Evolutionary conservation across 1,284 basidiomycete genomes (phyloP).

Genomic region (Gastroboletus turbinatus): DNA sequence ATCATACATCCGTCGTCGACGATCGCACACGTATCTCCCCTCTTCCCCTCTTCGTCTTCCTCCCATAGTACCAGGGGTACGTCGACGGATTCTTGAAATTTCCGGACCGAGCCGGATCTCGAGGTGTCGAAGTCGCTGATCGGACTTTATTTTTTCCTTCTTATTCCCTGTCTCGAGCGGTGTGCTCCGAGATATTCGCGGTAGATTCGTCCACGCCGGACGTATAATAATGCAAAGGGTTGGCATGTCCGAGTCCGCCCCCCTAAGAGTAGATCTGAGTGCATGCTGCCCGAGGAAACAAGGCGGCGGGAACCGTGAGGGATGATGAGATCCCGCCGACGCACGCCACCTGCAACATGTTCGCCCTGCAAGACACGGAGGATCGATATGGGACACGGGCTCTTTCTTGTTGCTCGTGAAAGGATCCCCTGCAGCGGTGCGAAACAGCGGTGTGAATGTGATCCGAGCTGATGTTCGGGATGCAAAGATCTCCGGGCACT

Average conservation of each 20-base stretch:
- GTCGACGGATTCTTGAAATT: slow-evolving; percentile 19
- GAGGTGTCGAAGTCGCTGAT: slow-evolving; percentile 25
- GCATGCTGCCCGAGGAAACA: slow-evolving; percentile 5
- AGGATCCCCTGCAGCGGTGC: too few relatives aligned
- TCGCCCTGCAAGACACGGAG: not conserved
- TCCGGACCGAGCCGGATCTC: slow-evolving; percentile 22
- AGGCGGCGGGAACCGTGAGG: not conserved
- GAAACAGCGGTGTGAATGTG: too few relatives aligned
- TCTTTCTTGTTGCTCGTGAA: not conserved
- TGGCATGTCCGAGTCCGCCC: not conserved
- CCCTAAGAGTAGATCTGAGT: not conserved
- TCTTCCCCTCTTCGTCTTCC: slow-evolving; percentile 2
- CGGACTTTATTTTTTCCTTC: slow-evolving; percentile 11
- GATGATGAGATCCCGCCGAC: slow-evolving; percentile 4
- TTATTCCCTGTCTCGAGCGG: slow-evolving; percentile 12
- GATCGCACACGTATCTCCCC: slow-evolving; percentile 4
- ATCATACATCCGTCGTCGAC: not conserved
- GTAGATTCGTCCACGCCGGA: slow-evolving; percentile 15
- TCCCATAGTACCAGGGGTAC: not conserved
- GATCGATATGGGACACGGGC: not conserved
- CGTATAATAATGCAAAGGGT: not conserved
- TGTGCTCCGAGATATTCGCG: slow-evolving; percentile 25
- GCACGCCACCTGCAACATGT: not conserved
- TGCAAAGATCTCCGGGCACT: not conserved
- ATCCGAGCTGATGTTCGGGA: not conserved